Evolutionary conservation across 1,284 basidiomycete genomes (phyloP).

Genomic region (Somion occarium): DNA sequence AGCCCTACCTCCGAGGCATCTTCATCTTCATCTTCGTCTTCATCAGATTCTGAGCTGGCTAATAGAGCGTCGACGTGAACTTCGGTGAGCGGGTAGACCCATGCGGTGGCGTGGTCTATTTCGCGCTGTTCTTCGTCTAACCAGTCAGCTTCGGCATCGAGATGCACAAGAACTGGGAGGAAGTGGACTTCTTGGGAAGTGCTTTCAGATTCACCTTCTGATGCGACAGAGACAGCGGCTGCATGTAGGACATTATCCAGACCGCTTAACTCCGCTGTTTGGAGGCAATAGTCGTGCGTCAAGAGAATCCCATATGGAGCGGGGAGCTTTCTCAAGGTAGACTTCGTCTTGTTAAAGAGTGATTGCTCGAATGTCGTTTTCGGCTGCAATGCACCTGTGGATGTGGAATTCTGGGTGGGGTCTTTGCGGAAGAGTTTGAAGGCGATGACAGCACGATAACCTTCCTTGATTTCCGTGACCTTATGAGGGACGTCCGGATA

Average conservation of each 20-base stretch:
- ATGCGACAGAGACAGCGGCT: constrained; percentile 6
- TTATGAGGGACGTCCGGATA: constrained; percentile 34
- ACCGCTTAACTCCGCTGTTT: constrained; percentile 21
- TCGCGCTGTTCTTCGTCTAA: no score
- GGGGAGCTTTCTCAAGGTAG: constrained; percentile 12
- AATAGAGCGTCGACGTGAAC: constrained; percentile 21
- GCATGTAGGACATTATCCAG: constrained; percentile 22
- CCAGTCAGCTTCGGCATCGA: neutral
- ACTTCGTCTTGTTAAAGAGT: neutral
- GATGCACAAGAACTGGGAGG: neutral
- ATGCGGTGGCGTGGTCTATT: constrained; percentile 7
- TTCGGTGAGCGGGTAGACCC: constrained; percentile 23
- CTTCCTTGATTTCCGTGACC: constrained; percentile 14
- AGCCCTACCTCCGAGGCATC: no score
- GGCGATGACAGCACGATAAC: constrained; percentile 27
- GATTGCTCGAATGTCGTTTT: neutral
- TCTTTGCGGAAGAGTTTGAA: constrained; percentile 26
- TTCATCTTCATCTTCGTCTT: no score
- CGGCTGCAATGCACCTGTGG: neutral
- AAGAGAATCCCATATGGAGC: constrained; percentile 27
- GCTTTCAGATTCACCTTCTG: no score
- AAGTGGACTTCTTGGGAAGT: neutral
- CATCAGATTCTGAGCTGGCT: neutral
- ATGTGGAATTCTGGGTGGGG: neutral
- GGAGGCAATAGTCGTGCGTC: constrained; percentile 23